A percentile compares a stretch with the other conserved stretches of the same genome.
Evolutionary conservation across 2,329 filamentous ascomycete genomes (phyloP).

Genomic region (Colletotrichum salicis): DNA sequence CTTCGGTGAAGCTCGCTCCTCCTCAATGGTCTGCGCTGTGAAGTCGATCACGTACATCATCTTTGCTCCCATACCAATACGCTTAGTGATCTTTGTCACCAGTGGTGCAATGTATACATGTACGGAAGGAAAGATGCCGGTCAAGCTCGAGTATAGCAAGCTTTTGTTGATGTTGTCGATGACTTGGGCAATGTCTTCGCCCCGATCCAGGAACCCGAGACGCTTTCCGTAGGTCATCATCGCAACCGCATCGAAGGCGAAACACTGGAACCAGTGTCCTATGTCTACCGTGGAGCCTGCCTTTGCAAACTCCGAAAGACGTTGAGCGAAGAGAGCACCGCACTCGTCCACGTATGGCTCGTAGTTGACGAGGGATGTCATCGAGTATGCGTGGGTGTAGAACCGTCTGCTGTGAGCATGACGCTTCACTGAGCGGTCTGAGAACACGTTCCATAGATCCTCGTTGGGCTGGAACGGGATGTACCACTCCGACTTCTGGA

Average conservation of each 20-base stretch:
- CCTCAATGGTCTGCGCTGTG: constrained; percentile 45
- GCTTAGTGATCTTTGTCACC: constrained; percentile 42
- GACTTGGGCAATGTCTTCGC: constrained; percentile 55
- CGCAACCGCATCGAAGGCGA: constrained; percentile 63
- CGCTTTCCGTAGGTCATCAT: constrained; percentile 54
- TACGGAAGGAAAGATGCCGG: constrained; percentile 54
- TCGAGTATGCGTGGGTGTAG: constrained; percentile 57
- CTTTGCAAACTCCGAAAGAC: constrained; percentile 50
- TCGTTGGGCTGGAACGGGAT: constrained; percentile 38
- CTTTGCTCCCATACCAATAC: constrained; percentile 24
- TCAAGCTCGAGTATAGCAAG: constrained; percentile 49
- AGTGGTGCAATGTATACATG: constrained; percentile 48
- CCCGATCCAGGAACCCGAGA: constrained; percentile 58
- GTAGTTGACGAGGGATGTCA: constrained; percentile 59
- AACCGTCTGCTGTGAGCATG: constrained; percentile 52
- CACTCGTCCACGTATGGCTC: constrained; percentile 61
- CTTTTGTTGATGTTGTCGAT: constrained; percentile 51
- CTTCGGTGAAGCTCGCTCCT: constrained; percentile 37
- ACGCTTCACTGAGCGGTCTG: constrained; percentile 46
- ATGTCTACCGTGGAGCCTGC: constrained; percentile 48
- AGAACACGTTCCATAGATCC: constrained; percentile 43
- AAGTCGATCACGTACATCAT: constrained; percentile 41
- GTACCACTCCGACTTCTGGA: constrained; percentile 50
- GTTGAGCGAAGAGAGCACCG: constrained; percentile 50
- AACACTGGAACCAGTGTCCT: constrained; percentile 56